Evolutionary conservation across 2,329 filamentous ascomycete species (phyloP), one percentile per base, ranked within the genome.

Genomic region (Hypoxylon sp.): DNA sequence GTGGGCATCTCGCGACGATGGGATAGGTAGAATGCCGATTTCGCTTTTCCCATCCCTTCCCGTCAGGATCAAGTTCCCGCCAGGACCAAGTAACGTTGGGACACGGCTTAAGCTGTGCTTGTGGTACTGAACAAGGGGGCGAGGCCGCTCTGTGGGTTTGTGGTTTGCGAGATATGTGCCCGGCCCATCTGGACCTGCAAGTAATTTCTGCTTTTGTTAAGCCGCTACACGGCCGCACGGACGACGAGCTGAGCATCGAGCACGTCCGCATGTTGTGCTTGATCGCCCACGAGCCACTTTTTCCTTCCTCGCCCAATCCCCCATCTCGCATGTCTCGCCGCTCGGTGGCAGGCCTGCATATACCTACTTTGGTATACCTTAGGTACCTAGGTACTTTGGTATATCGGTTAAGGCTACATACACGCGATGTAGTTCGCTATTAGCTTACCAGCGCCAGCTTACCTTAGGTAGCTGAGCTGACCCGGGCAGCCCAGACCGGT

Each of bases 181-280:
- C 53, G 60, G 60, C 60, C 56, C 57, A 60, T 63, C 60, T 63
- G 57, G 60, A 63, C 60, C 60, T 64, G 61, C 61, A 62, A 64
- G 61, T 64, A 64, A 64, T 64, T 48, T 62, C 51, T 48, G 26
- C 43, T 58, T 53, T 58, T 53, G 33, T 61, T 48, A 59, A 51
- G 51, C 33, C 49, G 57, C 57, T 60, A 60, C 56, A 63, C 58
- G 54, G 57, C 57, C 58, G 58, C 56, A 63, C 58, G 54, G 58
- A 53, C 49, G 40, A 54, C 57, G 61, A 52, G 61, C 61, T 64
- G 58, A 64, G 62, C 11, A 51, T 56, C 48, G 29, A n/a, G 51
- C 33, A 46, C 54, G 52, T 58, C 54, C 56, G 49, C 55, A 55
- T 60, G 58, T 61, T 61, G 33, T 62, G 51, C 60, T 57, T 49